Base-by-base conservation (phyloP, 257 asterid genomes). In the Eucommia ulmoides region DNA sequence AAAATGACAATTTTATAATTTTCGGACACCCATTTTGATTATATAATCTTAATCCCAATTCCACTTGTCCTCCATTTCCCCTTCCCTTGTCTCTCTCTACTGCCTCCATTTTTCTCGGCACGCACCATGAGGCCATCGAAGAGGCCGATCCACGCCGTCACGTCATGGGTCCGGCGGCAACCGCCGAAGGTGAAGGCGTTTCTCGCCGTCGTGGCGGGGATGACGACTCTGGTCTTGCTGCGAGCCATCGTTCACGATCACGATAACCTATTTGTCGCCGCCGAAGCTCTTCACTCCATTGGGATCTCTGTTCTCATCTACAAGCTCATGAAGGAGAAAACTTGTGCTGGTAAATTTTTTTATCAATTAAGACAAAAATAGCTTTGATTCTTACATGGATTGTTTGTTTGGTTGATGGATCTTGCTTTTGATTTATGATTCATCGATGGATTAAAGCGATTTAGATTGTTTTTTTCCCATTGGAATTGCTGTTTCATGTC, bases 101-200 rank as follows among this genome's bases (percentile, higher is more conserved):
- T n/a, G n/a, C n/a, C n/a, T n/a, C n/a, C n/a, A n/a, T n/a, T n/a
- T n/a, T n/a, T n/a, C n/a, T n/a, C n/a, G n/a, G n/a, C n/a, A n/a
- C n/a, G n/a, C n/a, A 55, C 18, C 17, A 82, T 82, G 93, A 69
- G 67, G 65, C 65, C 79, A 20, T 58, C 80, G 24, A 73, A 35
- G 76, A 74, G 74, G 45, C 79, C 86, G 78, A 76, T 82, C 83
- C 77, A 79, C 35, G 86, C 75, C 22, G 79, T 63, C 55, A 41
- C 65, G 57, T 7, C 77, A 54, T 82, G 93, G 93, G 74, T 82
- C 19, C 74, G 89, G 63, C 82, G 88, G 58, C 93, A 82, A 45
- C 86, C 93, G 58, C 93, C 89, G 22, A 82, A 82, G 81, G 86
- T 82, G 49, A 82, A 82, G 75, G 85, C 85, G 49, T 79, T 82